These are phyloP conservation scores for Lasiodiplodia sp. DNA, from an alignment of 2,329 filamentous ascomycete genomes.

Conservation along the genomic window DNA sequence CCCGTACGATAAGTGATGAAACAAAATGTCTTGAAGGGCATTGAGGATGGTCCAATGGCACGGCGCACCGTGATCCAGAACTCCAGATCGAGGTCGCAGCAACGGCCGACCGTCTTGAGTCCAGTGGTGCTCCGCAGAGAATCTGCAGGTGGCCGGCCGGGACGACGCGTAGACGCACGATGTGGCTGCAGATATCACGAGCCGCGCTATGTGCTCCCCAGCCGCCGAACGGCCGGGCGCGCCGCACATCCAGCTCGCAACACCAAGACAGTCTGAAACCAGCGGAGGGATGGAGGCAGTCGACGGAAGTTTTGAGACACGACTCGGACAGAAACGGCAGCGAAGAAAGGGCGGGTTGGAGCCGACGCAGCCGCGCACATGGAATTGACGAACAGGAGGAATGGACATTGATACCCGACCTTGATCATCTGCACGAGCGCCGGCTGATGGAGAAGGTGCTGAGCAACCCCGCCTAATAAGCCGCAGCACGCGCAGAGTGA, in stretches of 20 bases:
- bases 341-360: conserved; percentile 9
- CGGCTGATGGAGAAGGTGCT: background rate
- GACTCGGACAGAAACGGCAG: conserved; percentile 9
- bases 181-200: conserved; percentile 27
- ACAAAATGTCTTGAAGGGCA: conserved; percentile 8
- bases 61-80: background rate
- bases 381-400: background rate
- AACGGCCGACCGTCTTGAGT: background rate
- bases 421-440: conserved; percentile 19
- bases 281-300: background rate
- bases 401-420: background rate
- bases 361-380: conserved; percentile 2
- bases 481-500: conserved; percentile 26
- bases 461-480: background rate
- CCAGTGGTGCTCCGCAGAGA: conserved; percentile 7
- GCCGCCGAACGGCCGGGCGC: conserved; percentile 15
- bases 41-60: conserved; percentile 4
- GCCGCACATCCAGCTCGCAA: background rate
- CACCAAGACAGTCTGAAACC: conserved; percentile 16
- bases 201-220: conserved; percentile 19
- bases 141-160: conserved; percentile 12
- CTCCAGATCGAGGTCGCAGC: background rate
- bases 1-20: conserved; percentile 22
- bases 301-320: conserved; percentile 18
- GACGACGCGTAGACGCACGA: conserved; percentile 22